Percentiles rank a stretch among this genome's conserved stretches.
phyloP scores from a whole-genome alignment of 805 yeast genomes.

The Yarrowia yakushimensis region DNA sequence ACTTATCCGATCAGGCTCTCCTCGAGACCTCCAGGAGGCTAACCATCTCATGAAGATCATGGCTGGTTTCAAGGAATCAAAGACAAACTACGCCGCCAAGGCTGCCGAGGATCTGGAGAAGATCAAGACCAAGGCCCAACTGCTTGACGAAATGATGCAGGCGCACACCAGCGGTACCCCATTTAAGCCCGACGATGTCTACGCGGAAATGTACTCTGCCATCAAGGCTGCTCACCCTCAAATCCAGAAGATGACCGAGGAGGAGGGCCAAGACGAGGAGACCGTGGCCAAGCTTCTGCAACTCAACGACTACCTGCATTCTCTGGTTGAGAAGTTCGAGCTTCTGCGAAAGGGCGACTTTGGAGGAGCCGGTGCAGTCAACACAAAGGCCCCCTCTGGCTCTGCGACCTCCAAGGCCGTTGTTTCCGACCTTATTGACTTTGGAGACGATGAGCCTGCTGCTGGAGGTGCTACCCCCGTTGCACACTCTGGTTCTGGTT shows the following conservation, averaged over 20 bases:
- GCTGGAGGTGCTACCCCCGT: constrained; percentile 27
- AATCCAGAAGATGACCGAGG: constrained; percentile 79
- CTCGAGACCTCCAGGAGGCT: constrained; percentile 93
- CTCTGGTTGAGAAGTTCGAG: constrained; percentile 62
- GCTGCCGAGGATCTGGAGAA: constrained; percentile 81
- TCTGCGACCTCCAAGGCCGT: constrained; percentile 25
- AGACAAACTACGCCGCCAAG: constrained; percentile 55
- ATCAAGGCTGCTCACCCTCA: constrained; percentile 84
- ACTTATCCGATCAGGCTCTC: constrained; percentile 89
- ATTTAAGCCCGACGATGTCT: constrained; percentile 55
- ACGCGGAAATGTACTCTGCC: constrained; percentile 70
- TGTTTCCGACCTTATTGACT: constrained; percentile 56
- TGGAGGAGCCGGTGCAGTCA: constrained; percentile 49
- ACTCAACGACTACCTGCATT: constrained; percentile 72
- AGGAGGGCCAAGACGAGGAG: constrained; percentile 57
- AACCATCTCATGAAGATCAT: constrained; percentile 94
- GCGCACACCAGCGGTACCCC: background rate
- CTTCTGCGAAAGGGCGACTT: constrained; percentile 62
- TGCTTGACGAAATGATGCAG: constrained; percentile 80
- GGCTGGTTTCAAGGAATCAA: constrained; percentile 92
- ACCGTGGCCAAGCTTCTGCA: constrained; percentile 61
- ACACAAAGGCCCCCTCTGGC: constrained; percentile 41
- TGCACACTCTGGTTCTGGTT: background rate
- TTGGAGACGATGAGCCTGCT: constrained; percentile 52
- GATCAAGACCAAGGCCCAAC: constrained; percentile 77